phyloP scores from a whole-genome alignment of 2,329 filamentous ascomycete genomes.

The Pestalotiopsis fici region DNA sequence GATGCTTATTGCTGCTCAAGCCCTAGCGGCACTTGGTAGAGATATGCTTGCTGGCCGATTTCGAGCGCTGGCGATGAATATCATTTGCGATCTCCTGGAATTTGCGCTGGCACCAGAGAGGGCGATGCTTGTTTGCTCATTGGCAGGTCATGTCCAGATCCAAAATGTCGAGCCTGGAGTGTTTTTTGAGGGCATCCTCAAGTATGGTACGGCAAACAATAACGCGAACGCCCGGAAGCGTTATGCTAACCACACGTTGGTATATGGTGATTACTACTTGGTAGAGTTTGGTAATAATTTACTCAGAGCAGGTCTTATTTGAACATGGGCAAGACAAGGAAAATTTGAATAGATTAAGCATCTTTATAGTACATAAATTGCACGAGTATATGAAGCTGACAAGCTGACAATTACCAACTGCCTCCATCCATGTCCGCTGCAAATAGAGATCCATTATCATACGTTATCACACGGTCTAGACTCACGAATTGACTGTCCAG shows the following conservation, averaged over 20 bases:
- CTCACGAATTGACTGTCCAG: constrained; percentile 22
- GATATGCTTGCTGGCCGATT: constrained; percentile 8
- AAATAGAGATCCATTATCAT: constrained; percentile 31
- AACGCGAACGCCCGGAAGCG: constrained; percentile 27
- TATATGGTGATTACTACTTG: constrained; percentile 51
- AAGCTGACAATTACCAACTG: neutral
- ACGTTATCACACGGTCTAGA: constrained; percentile 33
- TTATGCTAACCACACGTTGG: constrained; percentile 39
- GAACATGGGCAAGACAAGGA: neutral
- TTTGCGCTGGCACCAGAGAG: constrained; percentile 24
- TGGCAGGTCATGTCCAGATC: neutral
- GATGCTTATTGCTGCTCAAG: constrained; percentile 23
- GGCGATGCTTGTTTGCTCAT: constrained; percentile 13
- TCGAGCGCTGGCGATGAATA: constrained; percentile 11
- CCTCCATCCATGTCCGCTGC: neutral
- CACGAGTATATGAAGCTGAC: neutral
- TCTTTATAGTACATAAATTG: neutral
- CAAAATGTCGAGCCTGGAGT: constrained; percentile 10
- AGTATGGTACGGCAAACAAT: constrained; percentile 34
- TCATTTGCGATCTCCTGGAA: constrained; percentile 18
- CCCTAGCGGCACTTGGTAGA: constrained; percentile 12
- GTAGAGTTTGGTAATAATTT: constrained; percentile 49
- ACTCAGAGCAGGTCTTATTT: constrained; percentile 32
- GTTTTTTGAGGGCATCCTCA: constrained; percentile 31
- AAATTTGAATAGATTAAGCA: neutral